Evolutionary conservation across 495 filamentous ascomycete species (phyloP).

Genomic region (Hypoxylon lenormandii): DNA sequence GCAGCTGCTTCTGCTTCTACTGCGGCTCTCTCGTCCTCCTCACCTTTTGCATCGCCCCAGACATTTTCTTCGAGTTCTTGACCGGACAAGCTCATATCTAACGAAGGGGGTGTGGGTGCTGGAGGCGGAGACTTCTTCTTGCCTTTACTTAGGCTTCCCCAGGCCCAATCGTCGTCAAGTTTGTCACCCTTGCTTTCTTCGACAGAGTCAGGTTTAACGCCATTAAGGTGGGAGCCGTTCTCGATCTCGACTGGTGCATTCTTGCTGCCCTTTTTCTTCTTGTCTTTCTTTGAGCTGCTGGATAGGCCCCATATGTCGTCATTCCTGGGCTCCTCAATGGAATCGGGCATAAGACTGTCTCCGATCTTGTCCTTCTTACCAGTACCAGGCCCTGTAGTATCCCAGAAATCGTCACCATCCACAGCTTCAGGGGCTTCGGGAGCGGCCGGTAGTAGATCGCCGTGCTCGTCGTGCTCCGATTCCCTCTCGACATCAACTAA

Average conservation of each 20-base stretch:
- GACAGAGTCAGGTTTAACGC: constrained; percentile 55
- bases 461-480: constrained; percentile 29
- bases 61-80: constrained; percentile 40
- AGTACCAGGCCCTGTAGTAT: constrained; percentile 42
- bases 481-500: constrained; percentile 53
- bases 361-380: constrained; percentile 53
- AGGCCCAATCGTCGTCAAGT: constrained; percentile 55
- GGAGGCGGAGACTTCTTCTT: constrained; percentile 59
- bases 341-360: constrained; percentile 57
- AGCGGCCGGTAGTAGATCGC: constrained; percentile 22
- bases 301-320: constrained; percentile 57
- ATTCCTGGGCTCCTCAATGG: constrained; percentile 59
- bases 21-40: constrained; percentile 34
- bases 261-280: constrained; percentile 58
- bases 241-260: constrained; percentile 57
- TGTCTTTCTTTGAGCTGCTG: constrained; percentile 54
- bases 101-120: constrained; percentile 56
- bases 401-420: constrained; percentile 53
- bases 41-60: constrained; percentile 41
- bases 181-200: constrained; percentile 58
- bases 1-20: constrained; percentile 15
- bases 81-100: constrained; percentile 50
- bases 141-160: constrained; percentile 52
- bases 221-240: constrained; percentile 50
- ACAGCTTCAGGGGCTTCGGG: constrained; percentile 37